Percentiles rank a stretch among this genome's conserved stretches.
Conservation (phyloP, 2,329 filamentous ascomycete genomes). For the Grosmannia clavigera region DNA sequence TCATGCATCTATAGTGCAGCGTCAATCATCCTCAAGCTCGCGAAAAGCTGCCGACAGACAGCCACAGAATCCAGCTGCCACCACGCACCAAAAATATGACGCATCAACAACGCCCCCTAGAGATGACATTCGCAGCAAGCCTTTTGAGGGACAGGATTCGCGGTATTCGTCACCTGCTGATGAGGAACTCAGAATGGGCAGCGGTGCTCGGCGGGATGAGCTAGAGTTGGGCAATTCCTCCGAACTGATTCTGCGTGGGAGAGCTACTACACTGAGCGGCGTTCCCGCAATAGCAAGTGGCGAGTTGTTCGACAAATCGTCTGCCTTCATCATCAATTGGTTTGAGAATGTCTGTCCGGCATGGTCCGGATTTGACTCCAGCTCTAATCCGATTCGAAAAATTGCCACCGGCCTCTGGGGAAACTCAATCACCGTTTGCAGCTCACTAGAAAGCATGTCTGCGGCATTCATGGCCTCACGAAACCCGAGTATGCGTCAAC, state of each 20-base stretch:
- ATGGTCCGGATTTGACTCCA: conserved; percentile 27
- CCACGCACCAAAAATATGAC: background rate
- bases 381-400: conserved; percentile 23
- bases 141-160: background rate
- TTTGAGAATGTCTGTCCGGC: conserved; percentile 26
- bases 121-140: background rate
- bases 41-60: background rate
- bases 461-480: conserved; percentile 23
- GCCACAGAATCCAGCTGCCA: no score
- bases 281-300: background rate
- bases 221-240: background rate
- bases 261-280: background rate
- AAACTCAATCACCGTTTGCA: conserved; percentile 22
- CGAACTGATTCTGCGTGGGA: background rate
- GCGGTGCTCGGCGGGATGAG: background rate
- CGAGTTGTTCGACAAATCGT: background rate
- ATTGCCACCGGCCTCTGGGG: conserved; percentile 24
- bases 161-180: background rate
- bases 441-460: conserved; percentile 26
- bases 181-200: background rate
- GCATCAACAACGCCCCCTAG: background rate
- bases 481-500: conserved; percentile 22
- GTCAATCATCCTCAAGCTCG: background rate
- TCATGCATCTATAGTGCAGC: background rate
- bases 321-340: conserved; percentile 16